Evolutionary conservation across 768 basidiomycete genomes (phyloP).

Genomic region (Rhodotorula diobovata): DNA sequence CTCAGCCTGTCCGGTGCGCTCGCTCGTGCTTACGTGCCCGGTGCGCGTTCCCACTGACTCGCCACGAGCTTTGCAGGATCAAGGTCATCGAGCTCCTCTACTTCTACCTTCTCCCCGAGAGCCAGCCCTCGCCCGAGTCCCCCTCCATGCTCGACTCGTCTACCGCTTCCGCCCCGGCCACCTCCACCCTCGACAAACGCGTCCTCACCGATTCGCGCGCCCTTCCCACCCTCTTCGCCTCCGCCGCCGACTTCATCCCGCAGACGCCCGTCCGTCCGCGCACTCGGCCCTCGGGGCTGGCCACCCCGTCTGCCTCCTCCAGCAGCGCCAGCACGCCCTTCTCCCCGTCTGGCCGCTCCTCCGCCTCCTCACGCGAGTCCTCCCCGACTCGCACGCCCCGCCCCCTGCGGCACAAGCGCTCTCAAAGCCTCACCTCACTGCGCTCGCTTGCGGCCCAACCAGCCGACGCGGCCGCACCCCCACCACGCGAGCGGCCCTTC

Average conservation of each 20-base stretch:
- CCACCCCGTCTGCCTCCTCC: neutral
- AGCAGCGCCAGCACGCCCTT: neutral
- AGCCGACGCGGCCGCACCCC: neutral
- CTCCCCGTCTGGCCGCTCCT: neutral
- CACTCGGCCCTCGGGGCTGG: neutral
- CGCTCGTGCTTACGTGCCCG: neutral
- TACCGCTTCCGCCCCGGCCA: neutral
- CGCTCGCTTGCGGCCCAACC: neutral
- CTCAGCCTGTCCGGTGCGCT: conserved; percentile 77
- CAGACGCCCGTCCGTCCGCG: conserved; percentile 25
- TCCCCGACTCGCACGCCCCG: conserved; percentile 22
- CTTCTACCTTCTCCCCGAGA: conserved; percentile 85
- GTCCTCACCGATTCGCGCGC: neutral
- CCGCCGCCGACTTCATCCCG: conserved; percentile 29
- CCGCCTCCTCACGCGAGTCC: conserved; percentile 13
- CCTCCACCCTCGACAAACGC: conserved; percentile 3
- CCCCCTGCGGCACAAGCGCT: conserved; percentile 11
- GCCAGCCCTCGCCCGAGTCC: neutral
- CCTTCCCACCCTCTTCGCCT: conserved; percentile 19
- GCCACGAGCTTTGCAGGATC: conserved; percentile 59
- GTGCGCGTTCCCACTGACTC: too few species aligned
- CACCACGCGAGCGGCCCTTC: neutral
- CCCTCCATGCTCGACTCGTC: neutral
- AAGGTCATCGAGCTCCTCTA: conserved; percentile 93
- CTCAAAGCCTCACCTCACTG: conserved; percentile 7